A percentile compares a stretch with the other conserved stretches of the same genome.
Conservation (phyloP, 1,139 yeast genomes). For the Candida tropicalis region DNA sequence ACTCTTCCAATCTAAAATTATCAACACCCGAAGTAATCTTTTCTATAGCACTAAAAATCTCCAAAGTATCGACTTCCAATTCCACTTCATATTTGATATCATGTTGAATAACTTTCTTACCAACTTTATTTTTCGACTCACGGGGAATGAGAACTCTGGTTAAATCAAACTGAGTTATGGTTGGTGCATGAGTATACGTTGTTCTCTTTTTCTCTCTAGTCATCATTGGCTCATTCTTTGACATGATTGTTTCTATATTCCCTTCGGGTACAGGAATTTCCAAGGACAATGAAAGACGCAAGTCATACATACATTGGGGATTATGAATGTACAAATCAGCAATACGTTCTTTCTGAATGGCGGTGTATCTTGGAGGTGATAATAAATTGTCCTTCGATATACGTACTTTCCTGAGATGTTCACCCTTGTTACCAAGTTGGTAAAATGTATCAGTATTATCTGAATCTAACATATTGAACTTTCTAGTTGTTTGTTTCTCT, state of each 20-base stretch:
- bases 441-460: constrained; percentile 47
- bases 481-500: constrained; percentile 31
- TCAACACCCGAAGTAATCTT: constrained; percentile 51
- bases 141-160: constrained; percentile 60
- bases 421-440: constrained; percentile 41
- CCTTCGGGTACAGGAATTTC: constrained; percentile 73
- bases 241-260: constrained; percentile 43
- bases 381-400: constrained; percentile 62
- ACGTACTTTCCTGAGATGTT: constrained; percentile 63
- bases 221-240: constrained; percentile 47
- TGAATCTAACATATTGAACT: constrained; percentile 43
- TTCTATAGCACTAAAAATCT: constrained; percentile 65
- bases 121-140: constrained; percentile 45
- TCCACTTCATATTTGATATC: constrained; percentile 60
- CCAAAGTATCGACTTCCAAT: constrained; percentile 70
- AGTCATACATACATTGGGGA: constrained; percentile 79
- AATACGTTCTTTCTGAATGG: constrained; percentile 71
- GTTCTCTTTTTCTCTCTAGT: constrained; percentile 66
- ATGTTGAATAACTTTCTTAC: constrained; percentile 41
- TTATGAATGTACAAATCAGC: constrained; percentile 71
- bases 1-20: constrained; percentile 65
- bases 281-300: constrained; percentile 71
- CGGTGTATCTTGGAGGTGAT: constrained; percentile 66
- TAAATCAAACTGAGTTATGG: constrained; percentile 70
- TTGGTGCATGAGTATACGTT: constrained; percentile 65